Conservation (phyloP, 345 rosid genomes). For the Bretschneidera sinensis region DNA sequence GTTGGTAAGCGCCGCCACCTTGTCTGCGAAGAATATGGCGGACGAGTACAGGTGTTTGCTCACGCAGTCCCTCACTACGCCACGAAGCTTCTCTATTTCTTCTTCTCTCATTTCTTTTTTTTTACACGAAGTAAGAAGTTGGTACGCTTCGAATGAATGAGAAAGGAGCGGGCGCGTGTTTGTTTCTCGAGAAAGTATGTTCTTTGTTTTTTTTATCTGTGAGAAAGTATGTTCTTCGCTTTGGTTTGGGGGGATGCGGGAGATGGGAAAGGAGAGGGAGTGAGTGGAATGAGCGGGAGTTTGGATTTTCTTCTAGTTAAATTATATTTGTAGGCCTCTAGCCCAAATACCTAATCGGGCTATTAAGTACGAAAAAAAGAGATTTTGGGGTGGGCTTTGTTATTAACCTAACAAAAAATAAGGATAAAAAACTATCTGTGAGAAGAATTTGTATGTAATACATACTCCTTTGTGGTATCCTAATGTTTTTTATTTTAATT, state of each 20-base stretch:
- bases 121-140: not conserved
- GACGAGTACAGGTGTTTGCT: constrained; percentile 95
- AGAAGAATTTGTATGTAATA: too few relatives aligned
- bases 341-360: not conserved
- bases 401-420: too few relatives aligned
- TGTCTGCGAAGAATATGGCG: constrained; percentile 93
- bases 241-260: constrained; percentile 12
- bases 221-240: not conserved
- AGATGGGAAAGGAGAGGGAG: constrained; percentile 18
- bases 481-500: too few relatives aligned
- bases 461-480: too few relatives aligned
- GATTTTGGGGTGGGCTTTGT: not conserved
- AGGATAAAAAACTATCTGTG: too few relatives aligned
- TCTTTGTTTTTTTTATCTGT: not conserved
- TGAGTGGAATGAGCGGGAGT: constrained; percentile 15
- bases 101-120: constrained; percentile 65
- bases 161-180: not conserved
- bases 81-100: constrained; percentile 81
- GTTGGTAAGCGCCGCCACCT: constrained; percentile 71
- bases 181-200: constrained; percentile 8
- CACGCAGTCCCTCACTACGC: constrained; percentile 92
- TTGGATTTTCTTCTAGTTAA: constrained; percentile 11
- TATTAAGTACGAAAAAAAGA: too few relatives aligned
- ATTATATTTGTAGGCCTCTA: not conserved
- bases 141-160: not conserved